These are phyloP conservation scores for Auricularia heimuer DNA, from an alignment of 768 basidiomycete species.

Conservation along the genomic window DNA sequence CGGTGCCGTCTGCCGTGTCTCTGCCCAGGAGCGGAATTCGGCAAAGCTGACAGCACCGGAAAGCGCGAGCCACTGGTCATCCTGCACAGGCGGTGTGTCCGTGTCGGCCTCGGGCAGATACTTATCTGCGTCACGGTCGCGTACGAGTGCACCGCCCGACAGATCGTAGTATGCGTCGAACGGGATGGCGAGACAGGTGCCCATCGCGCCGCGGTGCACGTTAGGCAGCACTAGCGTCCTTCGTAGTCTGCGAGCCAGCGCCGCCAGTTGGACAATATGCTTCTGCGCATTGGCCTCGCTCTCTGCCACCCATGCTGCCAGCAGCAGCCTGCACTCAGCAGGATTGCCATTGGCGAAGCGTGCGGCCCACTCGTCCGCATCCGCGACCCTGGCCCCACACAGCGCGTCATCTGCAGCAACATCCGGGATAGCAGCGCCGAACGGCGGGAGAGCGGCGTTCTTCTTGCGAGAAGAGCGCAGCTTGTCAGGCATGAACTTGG, in stretches of 20 bases:
- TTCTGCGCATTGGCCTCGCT: slow-evolving; percentile 50
- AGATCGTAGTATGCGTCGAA: slow-evolving; percentile 44
- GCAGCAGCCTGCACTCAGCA: slow-evolving; percentile 34
- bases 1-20: slow-evolving; percentile 18
- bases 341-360: slow-evolving; percentile 7
- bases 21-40: slow-evolving; percentile 31
- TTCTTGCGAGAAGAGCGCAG: background rate
- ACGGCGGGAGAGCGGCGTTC: background rate
- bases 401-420: background rate
- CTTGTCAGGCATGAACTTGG: background rate
- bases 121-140: background rate
- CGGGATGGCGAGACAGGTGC: slow-evolving; percentile 38
- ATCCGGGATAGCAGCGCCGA: background rate
- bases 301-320: slow-evolving; percentile 41
- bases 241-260: slow-evolving; percentile 39
- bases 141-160: slow-evolving; percentile 11
- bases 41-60: slow-evolving; percentile 24
- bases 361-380: background rate
- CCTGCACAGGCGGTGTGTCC: background rate
- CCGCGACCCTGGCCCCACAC: background rate
- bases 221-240: slow-evolving; percentile 54
- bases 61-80: slow-evolving; percentile 11
- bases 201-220: slow-evolving; percentile 45
- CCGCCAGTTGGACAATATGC: slow-evolving; percentile 43
- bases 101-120: background rate